Evolutionary conservation across 2,329 filamentous ascomycete species (phyloP).

Genomic region (Emmonsiellopsis sp.): DNA sequence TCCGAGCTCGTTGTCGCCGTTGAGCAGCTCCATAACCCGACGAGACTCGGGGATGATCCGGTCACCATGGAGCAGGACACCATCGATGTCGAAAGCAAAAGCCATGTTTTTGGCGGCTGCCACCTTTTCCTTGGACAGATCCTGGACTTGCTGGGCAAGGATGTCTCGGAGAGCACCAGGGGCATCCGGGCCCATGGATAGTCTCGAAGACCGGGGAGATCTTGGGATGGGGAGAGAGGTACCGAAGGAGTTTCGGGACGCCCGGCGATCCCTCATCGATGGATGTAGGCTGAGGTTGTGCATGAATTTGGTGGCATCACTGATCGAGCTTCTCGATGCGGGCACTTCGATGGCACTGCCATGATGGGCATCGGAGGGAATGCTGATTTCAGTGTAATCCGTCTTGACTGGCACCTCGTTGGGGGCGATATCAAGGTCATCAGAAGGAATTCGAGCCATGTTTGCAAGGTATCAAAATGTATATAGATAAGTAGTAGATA

Average conservation of each 20-base stretch:
- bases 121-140: slow-evolving; percentile 57
- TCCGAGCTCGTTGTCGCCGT: slow-evolving; percentile 66
- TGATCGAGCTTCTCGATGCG: slow-evolving; percentile 57
- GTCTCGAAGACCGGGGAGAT: slow-evolving; percentile 58
- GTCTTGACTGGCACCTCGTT: background rate
- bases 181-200: slow-evolving; percentile 53
- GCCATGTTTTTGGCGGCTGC: slow-evolving; percentile 66
- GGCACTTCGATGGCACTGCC: slow-evolving; percentile 58
- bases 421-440: background rate
- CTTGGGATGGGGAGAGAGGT: slow-evolving; percentile 62
- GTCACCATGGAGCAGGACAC: slow-evolving; percentile 65
- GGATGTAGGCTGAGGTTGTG: slow-evolving; percentile 60
- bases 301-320: slow-evolving; percentile 61
- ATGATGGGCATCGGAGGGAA: slow-evolving; percentile 33
- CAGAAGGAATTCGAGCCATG: slow-evolving; percentile 1
- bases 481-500: background rate
- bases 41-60: slow-evolving; percentile 59
- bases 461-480: background rate
- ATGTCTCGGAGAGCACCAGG: slow-evolving; percentile 54
- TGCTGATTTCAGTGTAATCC: slow-evolving; percentile 18
- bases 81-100: slow-evolving; percentile 62
- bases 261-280: slow-evolving; percentile 57
- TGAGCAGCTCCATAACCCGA: slow-evolving; percentile 59
- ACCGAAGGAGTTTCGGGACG: slow-evolving; percentile 68
- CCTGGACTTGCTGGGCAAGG: slow-evolving; percentile 60